These are phyloP conservation scores for Aurantiochytrium sp. DNA, from an alignment of 108 stramenopile species.

Conservation along the genomic window DNA sequence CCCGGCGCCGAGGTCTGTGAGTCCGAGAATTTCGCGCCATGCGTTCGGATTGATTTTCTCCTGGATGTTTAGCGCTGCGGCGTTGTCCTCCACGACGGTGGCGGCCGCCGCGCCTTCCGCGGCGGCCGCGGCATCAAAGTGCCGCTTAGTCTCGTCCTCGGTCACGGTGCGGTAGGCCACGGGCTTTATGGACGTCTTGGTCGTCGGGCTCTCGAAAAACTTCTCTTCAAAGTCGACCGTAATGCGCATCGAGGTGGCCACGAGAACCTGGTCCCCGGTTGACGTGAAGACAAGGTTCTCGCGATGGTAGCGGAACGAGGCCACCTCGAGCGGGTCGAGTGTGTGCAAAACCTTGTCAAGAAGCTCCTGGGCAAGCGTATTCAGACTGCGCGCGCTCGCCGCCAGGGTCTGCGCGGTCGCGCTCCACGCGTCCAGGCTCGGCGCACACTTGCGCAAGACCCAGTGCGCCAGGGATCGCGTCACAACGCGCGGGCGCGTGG, in stretches of 20 bases:
- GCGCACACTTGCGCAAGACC: neutral
- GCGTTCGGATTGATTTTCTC: neutral
- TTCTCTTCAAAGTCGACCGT: neutral
- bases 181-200: neutral
- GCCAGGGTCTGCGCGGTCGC: neutral
- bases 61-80: neutral
- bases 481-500: neutral
- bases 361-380: neutral
- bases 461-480: neutral
- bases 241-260: neutral
- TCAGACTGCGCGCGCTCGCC: neutral
- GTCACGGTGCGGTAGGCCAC: neutral
- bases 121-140: neutral
- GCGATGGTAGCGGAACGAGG: neutral
- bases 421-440: neutral
- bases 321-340: neutral
- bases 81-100: neutral
- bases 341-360: neutral
- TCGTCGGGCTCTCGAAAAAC: neutral
- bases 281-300: neutral
- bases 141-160: neutral
- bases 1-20: neutral
- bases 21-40: neutral
- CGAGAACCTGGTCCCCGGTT: neutral
- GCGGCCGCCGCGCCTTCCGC: too few relatives aligned